phyloP scores from a whole-genome alignment of 129 eudicot genomes.

The Sambucus nigra region DNA sequence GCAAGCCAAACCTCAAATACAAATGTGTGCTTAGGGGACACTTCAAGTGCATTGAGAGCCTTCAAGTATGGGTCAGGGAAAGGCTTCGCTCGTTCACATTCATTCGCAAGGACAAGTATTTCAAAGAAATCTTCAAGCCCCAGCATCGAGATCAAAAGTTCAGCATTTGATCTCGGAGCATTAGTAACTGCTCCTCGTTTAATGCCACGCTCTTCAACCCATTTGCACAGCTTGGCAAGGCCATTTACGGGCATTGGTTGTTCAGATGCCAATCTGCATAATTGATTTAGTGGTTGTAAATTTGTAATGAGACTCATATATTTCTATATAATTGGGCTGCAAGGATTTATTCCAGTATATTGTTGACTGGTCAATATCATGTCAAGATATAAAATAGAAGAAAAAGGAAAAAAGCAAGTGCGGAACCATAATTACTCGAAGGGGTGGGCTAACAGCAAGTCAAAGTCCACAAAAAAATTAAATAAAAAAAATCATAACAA shows the following conservation, averaged over 20 bases:
- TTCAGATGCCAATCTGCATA: slow-evolving; percentile 58
- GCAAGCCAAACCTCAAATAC: slow-evolving; percentile 62
- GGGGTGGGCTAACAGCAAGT: no score
- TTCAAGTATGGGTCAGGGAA: slow-evolving; percentile 85
- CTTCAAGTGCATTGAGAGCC: slow-evolving; percentile 53
- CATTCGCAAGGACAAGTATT: slow-evolving; percentile 53
- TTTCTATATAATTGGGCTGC: no score
- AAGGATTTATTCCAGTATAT: no score
- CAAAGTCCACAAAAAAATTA: no score
- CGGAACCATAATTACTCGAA: no score
- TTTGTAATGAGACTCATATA: no score
- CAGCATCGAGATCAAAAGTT: slow-evolving; percentile 51
- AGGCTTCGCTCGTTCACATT: slow-evolving; percentile 87
- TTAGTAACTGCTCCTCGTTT: slow-evolving; percentile 97
- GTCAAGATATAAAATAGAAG: no score
- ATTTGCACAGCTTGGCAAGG: slow-evolving; percentile 54
- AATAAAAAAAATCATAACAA: no score
- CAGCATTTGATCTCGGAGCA: slow-evolving; percentile 79
- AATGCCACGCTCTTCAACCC: slow-evolving; percentile 74
- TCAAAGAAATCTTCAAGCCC: slow-evolving; percentile 66
- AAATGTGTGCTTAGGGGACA: slow-evolving; percentile 57
- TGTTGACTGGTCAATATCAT: no score
- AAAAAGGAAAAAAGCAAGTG: no score
- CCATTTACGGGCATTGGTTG: slow-evolving; percentile 56
- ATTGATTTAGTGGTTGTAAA: not conserved